Evolutionary conservation across 2,329 filamentous ascomycete species (phyloP).

Genomic region (Purpureocillium takamizusanense): DNA sequence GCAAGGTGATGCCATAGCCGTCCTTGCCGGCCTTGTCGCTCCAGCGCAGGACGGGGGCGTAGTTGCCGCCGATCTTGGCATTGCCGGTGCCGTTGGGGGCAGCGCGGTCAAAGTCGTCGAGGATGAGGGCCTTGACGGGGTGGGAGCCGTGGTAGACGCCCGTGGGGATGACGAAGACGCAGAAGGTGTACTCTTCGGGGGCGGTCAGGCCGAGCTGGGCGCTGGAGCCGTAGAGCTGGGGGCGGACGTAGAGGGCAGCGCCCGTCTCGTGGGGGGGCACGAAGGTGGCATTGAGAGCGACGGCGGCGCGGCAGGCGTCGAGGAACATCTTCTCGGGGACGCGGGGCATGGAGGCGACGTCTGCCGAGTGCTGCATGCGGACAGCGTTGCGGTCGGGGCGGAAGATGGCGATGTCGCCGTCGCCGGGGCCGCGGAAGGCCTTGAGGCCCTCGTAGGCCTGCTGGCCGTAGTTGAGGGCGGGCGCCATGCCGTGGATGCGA

Average conservation of each 20-base stretch:
- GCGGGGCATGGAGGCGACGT: constrained; percentile 72
- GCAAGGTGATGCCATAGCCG: constrained; percentile 89
- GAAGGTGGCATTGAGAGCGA: constrained; percentile 79
- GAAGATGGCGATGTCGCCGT: constrained; percentile 72
- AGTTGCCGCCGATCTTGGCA: constrained; percentile 95
- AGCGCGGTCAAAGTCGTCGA: constrained; percentile 88
- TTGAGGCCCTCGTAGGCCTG: constrained; percentile 99
- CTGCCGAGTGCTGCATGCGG: constrained; percentile 77
- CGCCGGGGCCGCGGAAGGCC: constrained; percentile 72
- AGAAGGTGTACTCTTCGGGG: constrained; percentile 87
- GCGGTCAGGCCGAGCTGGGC: constrained; percentile 81
- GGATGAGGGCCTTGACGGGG: constrained; percentile 77
- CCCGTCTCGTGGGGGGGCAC: constrained; percentile 86
- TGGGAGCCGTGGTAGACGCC: constrained; percentile 89
- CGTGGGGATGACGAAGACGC: constrained; percentile 82
- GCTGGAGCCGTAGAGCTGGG: constrained; percentile 76
- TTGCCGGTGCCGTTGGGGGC: constrained; percentile 85
- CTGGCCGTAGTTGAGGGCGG: constrained; percentile 92
- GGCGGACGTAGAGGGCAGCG: constrained; percentile 87
- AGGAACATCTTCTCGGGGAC: constrained; percentile 72
- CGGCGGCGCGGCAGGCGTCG: constrained; percentile 67
- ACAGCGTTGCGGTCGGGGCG: constrained; percentile 75
- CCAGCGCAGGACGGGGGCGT: constrained; percentile 82
- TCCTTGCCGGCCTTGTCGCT: constrained; percentile 71
- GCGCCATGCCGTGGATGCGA: constrained; percentile 88